Evolutionary conservation across 192 early-diverging fungal species (phyloP), one percentile per base, ranked within the genome.

Genomic region (Spizellomyces punctatus): DNA sequence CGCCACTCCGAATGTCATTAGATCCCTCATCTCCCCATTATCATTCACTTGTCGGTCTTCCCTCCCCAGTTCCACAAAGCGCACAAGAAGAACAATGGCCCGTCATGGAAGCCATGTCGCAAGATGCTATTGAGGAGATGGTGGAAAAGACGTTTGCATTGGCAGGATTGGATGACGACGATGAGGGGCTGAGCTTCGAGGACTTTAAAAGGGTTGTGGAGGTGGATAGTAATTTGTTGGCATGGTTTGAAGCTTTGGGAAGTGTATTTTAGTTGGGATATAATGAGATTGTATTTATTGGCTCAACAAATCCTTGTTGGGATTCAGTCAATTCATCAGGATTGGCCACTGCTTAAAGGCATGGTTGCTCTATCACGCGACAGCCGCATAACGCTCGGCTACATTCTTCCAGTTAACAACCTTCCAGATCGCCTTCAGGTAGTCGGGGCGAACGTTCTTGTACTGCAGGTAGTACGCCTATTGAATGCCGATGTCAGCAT

Each of bases 341-440:
- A 36, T 36, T 36, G 1, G 27, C 27, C 27, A 36, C 27, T 36
- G 27, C 27, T 36, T 36, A 36, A 36, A 36, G 3, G 27, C 27
- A 36, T 36, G 27, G 1, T 3, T 36, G 27, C 27, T 36, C 27
- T 36, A 36, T 36, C 27, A 36, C 27, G 27, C 27, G 1, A 36
- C 91, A 60, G 89, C 89, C 69, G 89, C 89, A 77, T 90, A 94
- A 67, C 96, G 89, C 67, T 89, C 89, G 58, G 88, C 85, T 45
- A 98, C 96, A 67, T 92, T 91, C 88, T 96, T 93, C 96, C 96
- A 98, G 92, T 98, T 98, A 76, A 98, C 82, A 0, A 98, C 93
- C 27, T 90, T 89, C 94, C 94, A 98, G 65, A 96, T 89, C 45
- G 92, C 91, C 86, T 95, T 93, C 62, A 98, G 82, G 79, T 98